These are phyloP conservation scores for Chloris gayana DNA, from an alignment of 176 grass and related monocot genomes.

Conservation along the genomic window DNA sequence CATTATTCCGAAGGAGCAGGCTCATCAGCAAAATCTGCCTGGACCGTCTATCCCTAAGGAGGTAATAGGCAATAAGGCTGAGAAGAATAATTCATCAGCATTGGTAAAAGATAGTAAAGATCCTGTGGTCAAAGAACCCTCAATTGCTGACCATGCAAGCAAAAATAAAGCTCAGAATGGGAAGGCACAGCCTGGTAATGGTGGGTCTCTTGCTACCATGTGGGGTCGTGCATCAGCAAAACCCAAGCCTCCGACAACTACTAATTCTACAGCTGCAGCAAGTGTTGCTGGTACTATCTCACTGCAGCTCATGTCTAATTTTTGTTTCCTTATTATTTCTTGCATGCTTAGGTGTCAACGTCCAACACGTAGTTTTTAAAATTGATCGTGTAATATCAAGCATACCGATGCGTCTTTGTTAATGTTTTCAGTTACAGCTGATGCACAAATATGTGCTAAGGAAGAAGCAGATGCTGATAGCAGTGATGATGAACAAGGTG, in stretches of 20 bases:
- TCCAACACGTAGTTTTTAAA: slow-evolving; percentile 9
- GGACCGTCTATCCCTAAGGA: slow-evolving; percentile 40
- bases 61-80: slow-evolving; percentile 46
- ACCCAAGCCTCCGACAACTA: slow-evolving; percentile 51
- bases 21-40: slow-evolving; percentile 42
- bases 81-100: slow-evolving; percentile 44
- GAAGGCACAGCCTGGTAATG: slow-evolving; percentile 59
- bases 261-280: slow-evolving; percentile 48
- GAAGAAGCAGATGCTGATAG: slow-evolving; percentile 66
- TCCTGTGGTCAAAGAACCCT: slow-evolving; percentile 59
- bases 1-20: slow-evolving; percentile 63
- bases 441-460: slow-evolving; percentile 92
- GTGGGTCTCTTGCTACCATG: slow-evolving; percentile 82
- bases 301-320: slow-evolving; percentile 13
- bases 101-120: slow-evolving; percentile 45
- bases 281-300: slow-evolving; percentile 50
- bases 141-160: slow-evolving; percentile 30
- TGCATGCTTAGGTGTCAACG: slow-evolving; percentile 8
- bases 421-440: slow-evolving; percentile 71
- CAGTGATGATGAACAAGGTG: slow-evolving; percentile 65
- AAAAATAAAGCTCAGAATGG: slow-evolving; percentile 76
- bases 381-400: neutral
- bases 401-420: slow-evolving; percentile 25
- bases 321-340: slow-evolving; percentile 29
- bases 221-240: slow-evolving; percentile 84